Base-by-base conservation (phyloP, 1,284 basidiomycete species). In the Mycocalia duriaeana region DNA sequence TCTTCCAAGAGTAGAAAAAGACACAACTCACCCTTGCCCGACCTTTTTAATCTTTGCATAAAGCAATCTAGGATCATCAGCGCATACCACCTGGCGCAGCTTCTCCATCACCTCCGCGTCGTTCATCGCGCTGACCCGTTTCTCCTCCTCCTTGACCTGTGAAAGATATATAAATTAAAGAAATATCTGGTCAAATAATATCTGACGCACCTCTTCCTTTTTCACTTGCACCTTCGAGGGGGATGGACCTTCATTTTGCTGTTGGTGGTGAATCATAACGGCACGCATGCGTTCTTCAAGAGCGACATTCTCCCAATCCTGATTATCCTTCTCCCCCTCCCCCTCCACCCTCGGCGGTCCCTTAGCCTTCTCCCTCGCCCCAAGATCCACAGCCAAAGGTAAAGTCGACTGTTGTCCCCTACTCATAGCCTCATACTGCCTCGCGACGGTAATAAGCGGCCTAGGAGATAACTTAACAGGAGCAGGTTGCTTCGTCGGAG, bases 11-110 rank as follows among this genome's bases (percentile, higher is more conserved):
- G 16, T 6, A 16, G 14, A 48, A 23, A 31, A 44, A 45, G 20
- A 45, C 42, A 46, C 51, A 53, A 75, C 85, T 64, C 57, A 93
- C 90, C 94, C 95, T 65, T 98, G 95, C 38, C 95, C 95, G 62
- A 99, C 97, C 81, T 99, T 98, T 65, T 91, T 82, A 42, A 99
- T 75, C 63, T 82, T 94, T 47, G 93, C 76, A 67, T 99, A 99
- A 34, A 98, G 73, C 66, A 83, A 83, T 44, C 94, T 97, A 35
- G 96, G 96, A 67, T 99, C 94, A 61, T 96, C 92, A 1, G 94
- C 95, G 65, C 96, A 99, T 59, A 98, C 94, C 1, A 98, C 94
- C 50, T 82, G 84, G 53, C 93, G 76, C 55, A 99, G 73, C 72
- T 96, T 97, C 62, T 95, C 92, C 94, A 99, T 98, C 56, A 87